Evolutionary conservation across 140 eudicot genomes (phyloP).

Genomic region (Anethum foeniculum): DNA sequence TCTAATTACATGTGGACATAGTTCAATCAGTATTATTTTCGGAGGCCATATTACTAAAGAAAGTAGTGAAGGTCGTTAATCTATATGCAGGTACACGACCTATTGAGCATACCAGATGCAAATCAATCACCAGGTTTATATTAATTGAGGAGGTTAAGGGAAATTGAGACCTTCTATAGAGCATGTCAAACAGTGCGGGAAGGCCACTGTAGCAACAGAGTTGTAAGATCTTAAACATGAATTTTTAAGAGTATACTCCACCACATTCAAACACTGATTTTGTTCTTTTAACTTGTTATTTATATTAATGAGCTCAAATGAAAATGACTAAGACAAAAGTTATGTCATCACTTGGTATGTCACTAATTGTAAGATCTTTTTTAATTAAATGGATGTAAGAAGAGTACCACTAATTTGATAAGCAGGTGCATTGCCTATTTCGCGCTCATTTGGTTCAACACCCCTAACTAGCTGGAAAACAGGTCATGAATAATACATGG

Average conservation of each 20-base stretch:
- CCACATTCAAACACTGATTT: neutral
- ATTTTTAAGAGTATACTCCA: neutral
- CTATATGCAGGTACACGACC: neutral
- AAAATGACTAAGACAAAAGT: neutral
- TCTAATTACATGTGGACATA: neutral
- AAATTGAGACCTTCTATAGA: neutral
- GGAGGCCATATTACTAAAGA: neutral
- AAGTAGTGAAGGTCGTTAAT: neutral
- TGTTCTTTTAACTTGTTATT: neutral
- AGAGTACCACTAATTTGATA: neutral
- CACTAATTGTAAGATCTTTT: neutral
- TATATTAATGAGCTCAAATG: neutral
- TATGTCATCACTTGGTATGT: neutral
- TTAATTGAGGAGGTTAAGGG: neutral
- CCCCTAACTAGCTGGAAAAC: neutral
- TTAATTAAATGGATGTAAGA: neutral
- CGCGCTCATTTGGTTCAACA: neutral
- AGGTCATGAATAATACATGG: neutral
- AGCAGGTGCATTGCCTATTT: neutral
- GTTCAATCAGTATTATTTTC: neutral
- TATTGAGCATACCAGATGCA: neutral
- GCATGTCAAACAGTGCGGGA: neutral
- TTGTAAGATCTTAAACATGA: neutral
- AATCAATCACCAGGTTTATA: neutral
- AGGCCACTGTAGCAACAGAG: neutral